Percentiles rank a stretch among this genome's conserved stretches.
Conservation (phyloP, 768 basidiomycete genomes). For the Mycena amicta region DNA sequence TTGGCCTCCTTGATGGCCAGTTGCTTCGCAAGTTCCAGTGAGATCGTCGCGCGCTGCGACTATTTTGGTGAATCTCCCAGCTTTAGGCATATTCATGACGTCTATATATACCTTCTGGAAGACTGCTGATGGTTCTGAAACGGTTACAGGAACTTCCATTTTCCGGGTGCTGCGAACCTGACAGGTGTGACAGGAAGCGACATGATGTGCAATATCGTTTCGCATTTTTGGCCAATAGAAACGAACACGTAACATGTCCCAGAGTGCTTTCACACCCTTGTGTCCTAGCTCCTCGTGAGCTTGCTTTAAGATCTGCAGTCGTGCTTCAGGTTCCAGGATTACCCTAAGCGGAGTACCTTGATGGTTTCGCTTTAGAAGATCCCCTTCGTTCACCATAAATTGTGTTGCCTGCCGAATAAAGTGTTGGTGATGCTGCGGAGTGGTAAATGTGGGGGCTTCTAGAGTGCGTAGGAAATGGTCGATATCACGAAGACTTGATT, state of each 20-base stretch:
- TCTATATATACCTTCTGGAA: constrained; percentile 20
- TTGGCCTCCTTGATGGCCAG: constrained; percentile 13
- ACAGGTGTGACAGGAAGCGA: constrained; percentile 32
- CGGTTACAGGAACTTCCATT: constrained; percentile 17
- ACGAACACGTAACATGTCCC: constrained; percentile 3
- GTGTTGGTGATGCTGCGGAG: too few relatives aligned
- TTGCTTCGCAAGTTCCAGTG: too few relatives aligned
- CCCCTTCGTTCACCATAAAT: too few relatives aligned
- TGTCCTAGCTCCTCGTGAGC: too few relatives aligned
- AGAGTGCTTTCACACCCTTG: constrained; percentile 23
- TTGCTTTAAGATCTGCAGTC: constrained; percentile 16
- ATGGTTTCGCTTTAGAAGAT: constrained; percentile 14
- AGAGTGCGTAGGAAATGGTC: neutral
- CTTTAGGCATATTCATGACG: constrained; percentile 26
- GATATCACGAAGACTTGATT: neutral
- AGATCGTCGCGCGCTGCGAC: too few relatives aligned
- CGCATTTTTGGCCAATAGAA: too few relatives aligned
- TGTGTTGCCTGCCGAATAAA: too few relatives aligned
- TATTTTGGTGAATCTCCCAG: constrained; percentile 20
- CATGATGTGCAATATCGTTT: constrained; percentile 26
- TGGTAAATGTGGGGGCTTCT: too few relatives aligned
- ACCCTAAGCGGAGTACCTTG: constrained; percentile 11
- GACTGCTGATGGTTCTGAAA: constrained; percentile 12
- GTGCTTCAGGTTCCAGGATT: constrained; percentile 16
- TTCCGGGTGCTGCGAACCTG: neutral